These are phyloP conservation scores for Diversispora eburnea DNA, from an alignment of 192 early-diverging fungal species.

Conservation along the genomic window DNA sequence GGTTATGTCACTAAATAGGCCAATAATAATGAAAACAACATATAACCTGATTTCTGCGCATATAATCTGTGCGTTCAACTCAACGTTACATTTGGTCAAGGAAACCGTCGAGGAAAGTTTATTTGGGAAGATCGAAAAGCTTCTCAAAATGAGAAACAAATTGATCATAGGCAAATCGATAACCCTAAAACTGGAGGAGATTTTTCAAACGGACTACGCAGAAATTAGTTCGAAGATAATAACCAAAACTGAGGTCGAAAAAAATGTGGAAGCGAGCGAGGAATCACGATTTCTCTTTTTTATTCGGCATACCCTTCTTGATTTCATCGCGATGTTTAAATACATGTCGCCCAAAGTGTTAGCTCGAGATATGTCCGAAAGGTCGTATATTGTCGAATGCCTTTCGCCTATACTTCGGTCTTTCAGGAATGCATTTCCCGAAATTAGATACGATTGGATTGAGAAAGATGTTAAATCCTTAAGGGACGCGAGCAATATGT, in stretches of 20 bases:
- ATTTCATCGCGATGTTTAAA: conserved; percentile 9
- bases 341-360: conserved; percentile 2
- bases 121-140: not conserved
- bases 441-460: conserved; percentile 16
- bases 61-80: not conserved
- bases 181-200: not conserved
- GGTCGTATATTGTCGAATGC: conserved; percentile 12
- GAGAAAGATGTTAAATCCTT: conserved; percentile 11
- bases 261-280: not conserved
- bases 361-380: conserved; percentile 2
- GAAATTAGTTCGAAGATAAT: conserved; percentile 11
- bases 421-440: conserved; percentile 21
- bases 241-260: not conserved
- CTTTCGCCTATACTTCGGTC: conserved; percentile 1
- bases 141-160: conserved; percentile 8
- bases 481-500: not conserved
- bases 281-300: conserved; percentile 20
- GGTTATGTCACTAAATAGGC: not conserved
- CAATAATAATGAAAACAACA: conserved; percentile 14
- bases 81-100: conserved; percentile 15
- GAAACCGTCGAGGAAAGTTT: not conserved
- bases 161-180: not conserved
- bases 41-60: too few relatives aligned
- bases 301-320: conserved; percentile 4
- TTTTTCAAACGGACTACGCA: conserved; percentile 4